Evolutionary conservation across 768 basidiomycete species (phyloP).

Genomic region (Hericium alpestre): DNA sequence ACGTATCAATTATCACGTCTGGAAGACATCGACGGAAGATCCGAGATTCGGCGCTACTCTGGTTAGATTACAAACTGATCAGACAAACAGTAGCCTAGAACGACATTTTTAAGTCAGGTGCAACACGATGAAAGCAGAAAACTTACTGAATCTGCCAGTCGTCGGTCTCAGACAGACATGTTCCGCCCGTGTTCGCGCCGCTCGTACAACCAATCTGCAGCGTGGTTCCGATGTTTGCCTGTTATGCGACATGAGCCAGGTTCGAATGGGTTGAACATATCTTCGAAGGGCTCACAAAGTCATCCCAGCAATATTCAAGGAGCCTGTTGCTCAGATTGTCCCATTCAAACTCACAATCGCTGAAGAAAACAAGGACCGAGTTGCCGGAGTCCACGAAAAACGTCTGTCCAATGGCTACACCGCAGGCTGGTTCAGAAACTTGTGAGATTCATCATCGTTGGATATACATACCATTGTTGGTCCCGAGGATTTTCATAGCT

Average conservation of each 20-base stretch:
- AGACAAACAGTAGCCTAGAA: too few species aligned
- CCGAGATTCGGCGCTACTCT: too few species aligned
- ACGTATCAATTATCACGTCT: too few species aligned
- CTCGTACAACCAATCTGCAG: not conserved
- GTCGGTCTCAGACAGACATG: not conserved
- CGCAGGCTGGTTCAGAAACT: not conserved
- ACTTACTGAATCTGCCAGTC: not conserved
- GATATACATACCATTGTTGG: not conserved
- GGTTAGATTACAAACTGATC: too few species aligned
- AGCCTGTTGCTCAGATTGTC: not conserved
- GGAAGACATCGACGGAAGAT: too few species aligned
- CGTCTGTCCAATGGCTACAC: not conserved
- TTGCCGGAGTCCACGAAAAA: not conserved
- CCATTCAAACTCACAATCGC: constrained; percentile 1
- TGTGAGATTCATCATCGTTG: not conserved
- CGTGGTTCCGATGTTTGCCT: not conserved
- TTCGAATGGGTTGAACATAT: not conserved
- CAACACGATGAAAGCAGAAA: not conserved
- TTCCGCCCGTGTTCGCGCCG: not conserved
- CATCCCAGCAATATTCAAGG: constrained; percentile 1
- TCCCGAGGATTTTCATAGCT: not conserved
- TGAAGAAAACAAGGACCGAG: not conserved
- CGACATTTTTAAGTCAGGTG: not conserved
- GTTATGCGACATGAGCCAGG: not conserved
- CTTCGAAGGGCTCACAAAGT: not conserved